phyloP scores from a whole-genome alignment of 352 stramenopile species.

The Discostella stelligera region DNA sequence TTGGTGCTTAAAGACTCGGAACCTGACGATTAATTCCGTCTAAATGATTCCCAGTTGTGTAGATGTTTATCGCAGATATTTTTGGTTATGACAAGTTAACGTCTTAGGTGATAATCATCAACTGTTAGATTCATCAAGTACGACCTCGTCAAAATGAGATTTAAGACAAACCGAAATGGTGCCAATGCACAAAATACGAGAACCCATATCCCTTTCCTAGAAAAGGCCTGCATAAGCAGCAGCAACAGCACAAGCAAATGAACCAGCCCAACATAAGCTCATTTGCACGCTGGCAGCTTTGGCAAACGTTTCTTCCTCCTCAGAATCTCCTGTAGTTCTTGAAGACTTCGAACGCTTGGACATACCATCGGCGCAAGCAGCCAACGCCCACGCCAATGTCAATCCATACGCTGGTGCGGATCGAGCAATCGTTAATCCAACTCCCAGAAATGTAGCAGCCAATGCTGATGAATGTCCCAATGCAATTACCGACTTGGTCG shows the following conservation, averaged over 20 bases:
- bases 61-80: background rate
- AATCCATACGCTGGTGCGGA: conserved; percentile 61
- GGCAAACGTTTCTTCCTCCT: conserved; percentile 35
- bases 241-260: conserved; percentile 41
- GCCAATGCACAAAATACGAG: background rate
- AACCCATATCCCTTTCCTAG: background rate
- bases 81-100: too few relatives aligned
- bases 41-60: background rate
- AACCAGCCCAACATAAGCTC: conserved; percentile 49
- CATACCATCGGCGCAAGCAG: conserved; percentile 64
- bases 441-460: conserved; percentile 47
- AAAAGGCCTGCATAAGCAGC: conserved; percentile 29
- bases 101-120: too few relatives aligned
- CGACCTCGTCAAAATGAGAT: too few relatives aligned
- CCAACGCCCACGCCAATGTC: conserved; percentile 65
- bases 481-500: conserved; percentile 33
- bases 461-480: conserved; percentile 63
- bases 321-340: background rate
- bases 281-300: conserved; percentile 46
- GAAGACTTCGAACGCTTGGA: conserved; percentile 25
- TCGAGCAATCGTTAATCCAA: conserved; percentile 52
- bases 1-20: conserved; percentile 62
- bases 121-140: too few relatives aligned
- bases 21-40: background rate
- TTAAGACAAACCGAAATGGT: background rate